These are phyloP conservation scores for Aureobasidium sp. DNA, from an alignment of 2,329 filamentous ascomycete genomes.

Conservation along the genomic window DNA sequence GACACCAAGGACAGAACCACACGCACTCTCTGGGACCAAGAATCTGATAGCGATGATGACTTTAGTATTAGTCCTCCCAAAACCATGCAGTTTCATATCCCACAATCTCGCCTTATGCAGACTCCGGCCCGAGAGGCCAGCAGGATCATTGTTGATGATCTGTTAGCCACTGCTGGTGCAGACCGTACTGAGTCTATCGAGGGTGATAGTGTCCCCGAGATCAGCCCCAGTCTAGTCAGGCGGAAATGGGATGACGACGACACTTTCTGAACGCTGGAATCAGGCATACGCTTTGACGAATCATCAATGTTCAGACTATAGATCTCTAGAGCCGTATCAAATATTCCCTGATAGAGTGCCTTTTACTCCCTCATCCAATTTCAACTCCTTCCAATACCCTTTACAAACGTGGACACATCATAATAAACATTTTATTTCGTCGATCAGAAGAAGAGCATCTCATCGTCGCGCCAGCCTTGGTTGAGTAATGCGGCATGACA, in stretches of 20 bases:
- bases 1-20: slow-evolving; percentile 32
- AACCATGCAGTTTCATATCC: slow-evolving; percentile 78
- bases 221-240: slow-evolving; percentile 40
- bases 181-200: slow-evolving; percentile 42
- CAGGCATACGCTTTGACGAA: background rate
- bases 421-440: background rate
- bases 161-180: slow-evolving; percentile 66
- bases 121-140: slow-evolving; percentile 78
- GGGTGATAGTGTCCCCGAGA: slow-evolving; percentile 31
- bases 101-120: slow-evolving; percentile 67
- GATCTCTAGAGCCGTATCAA: background rate
- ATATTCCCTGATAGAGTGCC: background rate
- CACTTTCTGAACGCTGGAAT: slow-evolving; percentile 30
- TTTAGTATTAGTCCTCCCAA: slow-evolving; percentile 67
- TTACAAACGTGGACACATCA: background rate
- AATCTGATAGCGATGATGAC: slow-evolving; percentile 56
- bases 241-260: slow-evolving; percentile 36
- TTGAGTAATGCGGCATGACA: slow-evolving; percentile 48
- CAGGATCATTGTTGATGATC: slow-evolving; percentile 70
- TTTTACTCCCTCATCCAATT: background rate
- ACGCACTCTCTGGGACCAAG: slow-evolving; percentile 51
- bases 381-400: background rate
- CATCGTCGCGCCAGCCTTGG: slow-evolving; percentile 63
- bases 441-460: slow-evolving; percentile 64
- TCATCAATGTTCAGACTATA: background rate